Percentiles rank a stretch among this genome's conserved stretches.
These are phyloP conservation scores for Neofusicoccum kwambonambiense DNA, from an alignment of 2,329 filamentous ascomycete species.

Conservation along the genomic window DNA sequence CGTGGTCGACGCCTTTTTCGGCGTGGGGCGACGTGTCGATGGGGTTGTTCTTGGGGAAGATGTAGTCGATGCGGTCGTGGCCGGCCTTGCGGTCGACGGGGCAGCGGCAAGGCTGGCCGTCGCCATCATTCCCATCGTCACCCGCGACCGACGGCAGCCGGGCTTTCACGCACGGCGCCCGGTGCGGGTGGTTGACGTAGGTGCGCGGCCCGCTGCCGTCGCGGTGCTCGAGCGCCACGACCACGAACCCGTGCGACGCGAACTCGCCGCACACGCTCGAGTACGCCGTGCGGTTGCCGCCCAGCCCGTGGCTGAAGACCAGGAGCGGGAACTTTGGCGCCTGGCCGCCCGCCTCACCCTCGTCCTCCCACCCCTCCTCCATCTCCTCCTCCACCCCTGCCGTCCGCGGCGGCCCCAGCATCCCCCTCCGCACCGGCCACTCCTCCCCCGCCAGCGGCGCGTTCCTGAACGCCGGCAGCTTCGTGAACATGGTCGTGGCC, in stretches of 20 bases:
- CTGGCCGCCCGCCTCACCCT: constrained; percentile 8
- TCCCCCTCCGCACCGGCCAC: constrained; percentile 23
- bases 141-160: background rate
- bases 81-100: constrained; percentile 37
- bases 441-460: constrained; percentile 49
- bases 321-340: constrained; percentile 60
- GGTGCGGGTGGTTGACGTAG: constrained; percentile 56
- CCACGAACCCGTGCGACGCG: constrained; percentile 64
- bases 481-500: constrained; percentile 62
- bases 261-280: constrained; percentile 64
- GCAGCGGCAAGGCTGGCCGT: constrained; percentile 20
- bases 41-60: constrained; percentile 57
- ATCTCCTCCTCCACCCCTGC: constrained; percentile 15
- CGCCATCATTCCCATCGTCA: background rate
- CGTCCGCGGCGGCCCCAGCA: constrained; percentile 29
- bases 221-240: constrained; percentile 64
- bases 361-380: constrained; percentile 30
- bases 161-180: constrained; percentile 23
- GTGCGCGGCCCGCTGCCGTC: constrained; percentile 64
- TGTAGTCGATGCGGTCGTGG: constrained; percentile 58
- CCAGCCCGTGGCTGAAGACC: constrained; percentile 66
- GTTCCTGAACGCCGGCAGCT: constrained; percentile 64
- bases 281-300: constrained; percentile 62
- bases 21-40: constrained; percentile 53
- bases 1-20: constrained; percentile 58